Base-by-base conservation (phyloP, 2,329 filamentous ascomycete genomes). In the Mariannaea sp. region DNA sequence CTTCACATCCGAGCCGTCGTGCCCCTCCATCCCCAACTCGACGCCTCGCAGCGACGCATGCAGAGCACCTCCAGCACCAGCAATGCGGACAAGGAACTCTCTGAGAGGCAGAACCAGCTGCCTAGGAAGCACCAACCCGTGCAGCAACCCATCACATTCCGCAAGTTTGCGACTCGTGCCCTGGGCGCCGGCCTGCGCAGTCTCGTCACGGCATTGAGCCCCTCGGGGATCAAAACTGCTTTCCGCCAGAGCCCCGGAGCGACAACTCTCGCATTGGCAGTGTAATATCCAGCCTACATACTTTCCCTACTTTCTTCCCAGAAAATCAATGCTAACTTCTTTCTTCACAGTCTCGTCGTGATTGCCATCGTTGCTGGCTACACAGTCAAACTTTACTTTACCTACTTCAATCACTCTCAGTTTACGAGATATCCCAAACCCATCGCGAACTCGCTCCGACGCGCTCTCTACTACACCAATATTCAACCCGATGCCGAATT, bases 391-490 rank as follows among this genome's bases (percentile, higher is more conserved):
- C 68, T 77, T 42, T 84, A 83, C 70, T 79, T 81, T 57, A 73
- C 73, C 59, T 81, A 81, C 59, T 84, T 84, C 68, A 78, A 83
- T 64, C 75, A 78, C 47, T 67, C 73, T 22, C 77, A 83, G 53
- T 82, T 84, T 63, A 83, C 80, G 44, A 75, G 73, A 53, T 84
- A 80, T 68, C 90, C 90, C 2, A 83, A 88, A 35, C 79, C 85
- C 1, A 85, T 93, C 27, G 89, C 89, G 8, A 86, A 88, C 65
- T 85, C 89, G 56, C 79, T 99, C 40, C 89, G 94, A 26, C 84
- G 86, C 61, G 94, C 92, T 0, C 76, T 97, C 20, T 97, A 93
- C 75, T 96, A 90, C 73, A 90, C 87, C 60, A 92, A 94, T 66
- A 83, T 88, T 59, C 79, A 84, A 32, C 81, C 88, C 4, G 87